Percentiles rank a stretch among this genome's conserved stretches.
These are phyloP conservation scores for Nidula niveotomentosa DNA, from an alignment of 1,284 basidiomycete species.

Conservation along the genomic window DNA sequence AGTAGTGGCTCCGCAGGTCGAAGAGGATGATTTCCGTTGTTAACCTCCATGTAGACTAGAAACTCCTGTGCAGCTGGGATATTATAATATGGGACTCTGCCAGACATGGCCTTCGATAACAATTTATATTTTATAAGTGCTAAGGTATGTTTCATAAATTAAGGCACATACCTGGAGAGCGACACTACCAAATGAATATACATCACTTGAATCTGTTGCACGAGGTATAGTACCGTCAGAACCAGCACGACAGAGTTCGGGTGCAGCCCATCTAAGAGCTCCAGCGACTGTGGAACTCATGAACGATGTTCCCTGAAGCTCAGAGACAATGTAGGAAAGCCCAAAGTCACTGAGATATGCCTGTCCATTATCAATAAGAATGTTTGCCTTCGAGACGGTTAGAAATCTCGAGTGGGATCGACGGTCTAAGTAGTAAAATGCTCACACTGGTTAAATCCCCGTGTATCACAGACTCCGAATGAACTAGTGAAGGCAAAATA, in stretches of 20 bases:
- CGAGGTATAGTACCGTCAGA: constrained; percentile 4
- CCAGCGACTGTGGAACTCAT: constrained; percentile 29
- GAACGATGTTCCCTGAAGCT: constrained; percentile 24
- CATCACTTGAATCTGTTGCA: constrained; percentile 16
- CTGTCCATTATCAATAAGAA: constrained; percentile 27
- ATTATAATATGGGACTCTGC: constrained; percentile 8
- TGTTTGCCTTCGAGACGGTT: constrained; percentile 18
- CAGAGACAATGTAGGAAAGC: constrained; percentile 30
- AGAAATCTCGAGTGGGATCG: no score
- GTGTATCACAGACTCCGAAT: constrained; percentile 16
- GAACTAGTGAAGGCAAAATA: constrained; percentile 9
- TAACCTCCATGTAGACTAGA: constrained; percentile 2
- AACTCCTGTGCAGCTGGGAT: constrained; percentile 2
- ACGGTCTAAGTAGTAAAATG: not conserved
- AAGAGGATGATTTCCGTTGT: not conserved
- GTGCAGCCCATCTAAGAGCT: constrained; percentile 26
- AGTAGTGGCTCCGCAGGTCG: not conserved
- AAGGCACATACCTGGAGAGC: constrained; percentile 17
- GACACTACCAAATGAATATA: constrained; percentile 25
- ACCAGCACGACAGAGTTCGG: constrained; percentile 20
- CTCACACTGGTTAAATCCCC: constrained; percentile 21
- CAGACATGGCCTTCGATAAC: constrained; percentile 5
- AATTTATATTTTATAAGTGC: not conserved
- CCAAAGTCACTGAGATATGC: constrained; percentile 33
- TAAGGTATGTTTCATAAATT: not conserved